A percentile compares a stretch with the other conserved stretches of the same genome.
These are phyloP conservation scores for Isoetes engelmannii DNA, from an alignment of 83 land plant genomes.

Conservation along the genomic window DNA sequence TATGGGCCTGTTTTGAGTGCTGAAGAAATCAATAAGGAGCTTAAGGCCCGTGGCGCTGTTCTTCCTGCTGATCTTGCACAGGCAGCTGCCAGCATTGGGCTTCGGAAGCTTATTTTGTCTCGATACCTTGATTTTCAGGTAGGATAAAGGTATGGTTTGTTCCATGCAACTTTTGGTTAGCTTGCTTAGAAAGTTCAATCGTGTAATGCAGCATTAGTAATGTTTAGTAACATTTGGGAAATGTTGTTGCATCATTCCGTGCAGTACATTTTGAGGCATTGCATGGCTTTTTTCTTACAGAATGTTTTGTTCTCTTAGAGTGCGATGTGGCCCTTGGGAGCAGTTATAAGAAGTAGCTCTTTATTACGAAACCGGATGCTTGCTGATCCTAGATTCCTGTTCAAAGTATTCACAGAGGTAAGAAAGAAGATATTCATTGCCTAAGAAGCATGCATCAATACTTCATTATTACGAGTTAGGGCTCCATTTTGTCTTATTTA, in stretches of 20 bases:
- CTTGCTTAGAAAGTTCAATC: no score
- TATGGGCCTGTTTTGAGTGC: slow-evolving; percentile 72
- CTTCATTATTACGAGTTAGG: no score
- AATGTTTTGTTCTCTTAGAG: slow-evolving; percentile 29
- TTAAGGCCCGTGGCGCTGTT: slow-evolving; percentile 48
- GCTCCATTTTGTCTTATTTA: no score
- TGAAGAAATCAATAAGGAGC: slow-evolving; percentile 63
- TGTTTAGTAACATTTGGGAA: no score
- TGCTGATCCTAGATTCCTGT: slow-evolving; percentile 90
- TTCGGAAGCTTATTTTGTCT: slow-evolving; percentile 56
- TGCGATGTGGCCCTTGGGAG: slow-evolving; percentile 59
- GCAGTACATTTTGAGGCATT: no score
- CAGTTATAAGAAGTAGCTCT: slow-evolving; percentile 43
- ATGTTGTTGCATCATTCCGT: no score
- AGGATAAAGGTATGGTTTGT: background rate
- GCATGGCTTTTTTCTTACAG: no score
- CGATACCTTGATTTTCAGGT: slow-evolving; percentile 87
- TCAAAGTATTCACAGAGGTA: slow-evolving; percentile 89
- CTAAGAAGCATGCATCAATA: no score
- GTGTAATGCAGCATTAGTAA: no score
- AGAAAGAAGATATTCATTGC: no score
- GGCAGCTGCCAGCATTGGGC: slow-evolving; percentile 64
- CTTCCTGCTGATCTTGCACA: slow-evolving; percentile 84
- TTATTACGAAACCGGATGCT: slow-evolving; percentile 82
- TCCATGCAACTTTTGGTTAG: background rate